Percentiles rank a stretch among this genome's conserved stretches.
Evolutionary conservation across 495 filamentous ascomycete genomes (phyloP).

Genomic region (Aspergillus panamensis): DNA sequence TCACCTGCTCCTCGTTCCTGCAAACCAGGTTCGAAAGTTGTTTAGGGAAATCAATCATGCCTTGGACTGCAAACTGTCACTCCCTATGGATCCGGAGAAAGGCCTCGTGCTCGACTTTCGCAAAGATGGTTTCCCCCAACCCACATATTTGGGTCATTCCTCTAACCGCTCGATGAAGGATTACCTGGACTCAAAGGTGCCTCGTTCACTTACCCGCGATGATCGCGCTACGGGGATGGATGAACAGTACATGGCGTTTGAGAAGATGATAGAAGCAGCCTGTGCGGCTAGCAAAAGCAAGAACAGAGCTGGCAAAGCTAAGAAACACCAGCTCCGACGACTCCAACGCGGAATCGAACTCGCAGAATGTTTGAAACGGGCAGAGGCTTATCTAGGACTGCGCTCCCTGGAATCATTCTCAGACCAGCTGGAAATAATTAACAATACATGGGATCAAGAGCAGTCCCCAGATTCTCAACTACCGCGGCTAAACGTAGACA

Average conservation of each 20-base stretch:
- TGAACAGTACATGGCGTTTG: slow-evolving; percentile 41
- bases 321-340: slow-evolving; percentile 50
- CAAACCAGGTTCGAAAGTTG: slow-evolving; percentile 55
- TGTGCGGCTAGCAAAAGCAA: slow-evolving; percentile 42
- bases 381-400: slow-evolving; percentile 68
- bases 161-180: slow-evolving; percentile 33
- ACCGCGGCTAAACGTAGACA: slow-evolving; percentile 28
- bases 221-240: slow-evolving; percentile 21
- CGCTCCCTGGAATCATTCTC: slow-evolving; percentile 28
- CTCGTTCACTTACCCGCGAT: slow-evolving; percentile 8
- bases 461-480: slow-evolving; percentile 8
- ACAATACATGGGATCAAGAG: slow-evolving; percentile 21
- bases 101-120: slow-evolving; percentile 58
- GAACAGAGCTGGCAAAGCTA: slow-evolving; percentile 43
- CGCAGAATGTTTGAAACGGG: slow-evolving; percentile 52
- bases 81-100: slow-evolving; percentile 45
- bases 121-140: slow-evolving; percentile 52
- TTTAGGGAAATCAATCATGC: slow-evolving; percentile 56
- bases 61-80: slow-evolving; percentile 42
- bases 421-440: slow-evolving; percentile 14
- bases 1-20: slow-evolving; percentile 61
- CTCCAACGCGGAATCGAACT: slow-evolving; percentile 44
- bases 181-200: slow-evolving; percentile 33
- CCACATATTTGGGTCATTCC: slow-evolving; percentile 60
- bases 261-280: slow-evolving; percentile 43